Evolutionary conservation across 108 stramenopile species (phyloP).

Genomic region (Nitzschia sp.): DNA sequence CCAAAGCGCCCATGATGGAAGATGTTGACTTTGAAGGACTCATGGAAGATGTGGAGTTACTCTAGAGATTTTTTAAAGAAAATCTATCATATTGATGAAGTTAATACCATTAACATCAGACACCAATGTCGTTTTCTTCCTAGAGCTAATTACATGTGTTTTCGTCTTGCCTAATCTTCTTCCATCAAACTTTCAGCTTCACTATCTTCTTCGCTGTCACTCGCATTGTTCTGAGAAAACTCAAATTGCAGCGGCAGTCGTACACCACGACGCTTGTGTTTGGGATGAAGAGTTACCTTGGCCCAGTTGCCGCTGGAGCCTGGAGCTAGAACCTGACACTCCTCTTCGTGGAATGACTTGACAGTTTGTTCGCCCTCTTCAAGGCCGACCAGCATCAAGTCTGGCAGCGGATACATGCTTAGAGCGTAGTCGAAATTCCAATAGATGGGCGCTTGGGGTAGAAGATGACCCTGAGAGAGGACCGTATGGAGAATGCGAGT

Average conservation of each 20-base stretch:
- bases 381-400: slow-evolving; percentile 73
- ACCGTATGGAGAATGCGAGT: slow-evolving; percentile 71
- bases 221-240: background rate
- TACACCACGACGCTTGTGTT: background rate
- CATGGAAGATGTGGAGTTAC: slow-evolving; percentile 20
- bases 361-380: slow-evolving; percentile 22
- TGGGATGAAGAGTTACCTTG: slow-evolving; percentile 9
- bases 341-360: background rate
- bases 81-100: too few species aligned
- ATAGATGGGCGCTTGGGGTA: slow-evolving; percentile 78
- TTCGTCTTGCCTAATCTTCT: slow-evolving; percentile 8
- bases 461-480: slow-evolving; percentile 90
- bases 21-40: slow-evolving; percentile 9
- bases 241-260: background rate
- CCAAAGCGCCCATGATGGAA: slow-evolving; percentile 4
- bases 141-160: too few species aligned
- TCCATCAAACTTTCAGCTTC: slow-evolving; percentile 1
- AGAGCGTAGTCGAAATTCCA: slow-evolving; percentile 93
- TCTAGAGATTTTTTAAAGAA: too few species aligned
- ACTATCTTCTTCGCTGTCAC: background rate
- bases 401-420: slow-evolving; percentile 90
- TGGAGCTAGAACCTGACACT: slow-evolving; percentile 6
- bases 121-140: too few species aligned
- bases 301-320: slow-evolving; percentile 10
- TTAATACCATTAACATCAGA: too few species aligned